Conservation (phyloP, 2,329 filamentous ascomycete species). For the Leptographium galeiforme region DNA sequence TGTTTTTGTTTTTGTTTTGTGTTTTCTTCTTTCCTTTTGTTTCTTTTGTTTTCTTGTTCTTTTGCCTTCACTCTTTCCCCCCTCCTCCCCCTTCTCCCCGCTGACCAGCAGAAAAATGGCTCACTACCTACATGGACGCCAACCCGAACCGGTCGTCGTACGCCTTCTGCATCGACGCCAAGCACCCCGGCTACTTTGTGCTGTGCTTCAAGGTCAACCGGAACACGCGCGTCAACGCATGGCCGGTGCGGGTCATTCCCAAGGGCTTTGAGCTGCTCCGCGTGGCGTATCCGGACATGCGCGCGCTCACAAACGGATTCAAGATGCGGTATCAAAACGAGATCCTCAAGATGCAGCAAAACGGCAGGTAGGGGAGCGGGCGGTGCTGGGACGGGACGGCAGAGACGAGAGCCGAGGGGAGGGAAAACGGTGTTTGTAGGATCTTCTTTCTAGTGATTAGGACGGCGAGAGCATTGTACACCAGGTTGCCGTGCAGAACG, state of each 20-base stretch:
- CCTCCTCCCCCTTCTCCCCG: background rate
- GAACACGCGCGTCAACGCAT: constrained; percentile 57
- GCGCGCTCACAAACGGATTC: constrained; percentile 91
- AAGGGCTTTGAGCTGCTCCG: constrained; percentile 86
- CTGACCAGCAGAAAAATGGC: constrained; percentile 66
- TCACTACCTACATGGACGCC: constrained; percentile 88
- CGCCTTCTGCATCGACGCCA: constrained; percentile 86
- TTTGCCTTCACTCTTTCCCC: background rate
- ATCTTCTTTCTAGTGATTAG: no score
- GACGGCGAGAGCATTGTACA: no score
- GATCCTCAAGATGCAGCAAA: constrained; percentile 44
- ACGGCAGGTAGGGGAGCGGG: constrained; percentile 3
- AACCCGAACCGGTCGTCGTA: constrained; percentile 91
- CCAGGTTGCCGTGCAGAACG: no score
- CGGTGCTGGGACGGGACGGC: background rate
- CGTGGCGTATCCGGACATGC: constrained; percentile 86
- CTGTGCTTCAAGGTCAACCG: constrained; percentile 91
- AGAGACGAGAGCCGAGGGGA: background rate
- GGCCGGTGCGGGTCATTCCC: constrained; percentile 82
- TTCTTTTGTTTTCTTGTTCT: background rate
- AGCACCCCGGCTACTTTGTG: constrained; percentile 87
- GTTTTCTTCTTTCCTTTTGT: background rate
- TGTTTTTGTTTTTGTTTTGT: background rate
- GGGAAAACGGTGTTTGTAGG: background rate
- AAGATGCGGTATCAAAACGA: constrained; percentile 63